Evolutionary conservation across 192 early-diverging fungal species (phyloP).

Genomic region (Entomortierella beljakovae): DNA sequence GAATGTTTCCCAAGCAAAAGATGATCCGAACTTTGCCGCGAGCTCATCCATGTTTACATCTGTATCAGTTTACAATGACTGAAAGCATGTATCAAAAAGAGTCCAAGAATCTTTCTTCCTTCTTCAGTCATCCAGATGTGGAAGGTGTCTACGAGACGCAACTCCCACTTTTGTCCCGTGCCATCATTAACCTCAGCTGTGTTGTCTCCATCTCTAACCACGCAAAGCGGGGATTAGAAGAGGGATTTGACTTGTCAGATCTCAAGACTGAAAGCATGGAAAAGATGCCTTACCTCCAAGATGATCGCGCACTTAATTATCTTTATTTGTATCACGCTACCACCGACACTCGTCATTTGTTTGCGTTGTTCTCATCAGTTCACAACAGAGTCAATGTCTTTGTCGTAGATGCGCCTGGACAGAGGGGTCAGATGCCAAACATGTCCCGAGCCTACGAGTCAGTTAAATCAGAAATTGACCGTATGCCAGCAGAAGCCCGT

Average conservation of each 20-base stretch:
- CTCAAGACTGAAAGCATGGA: slow-evolving; percentile 46
- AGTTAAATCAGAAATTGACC: slow-evolving; percentile 52
- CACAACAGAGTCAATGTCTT: slow-evolving; percentile 69
- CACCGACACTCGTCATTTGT: slow-evolving; percentile 71
- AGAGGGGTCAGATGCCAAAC: slow-evolving; percentile 44
- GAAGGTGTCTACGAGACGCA: slow-evolving; percentile 97
- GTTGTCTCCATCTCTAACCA: slow-evolving; percentile 52
- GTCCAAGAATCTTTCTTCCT: slow-evolving; percentile 75
- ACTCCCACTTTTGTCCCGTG: slow-evolving; percentile 82
- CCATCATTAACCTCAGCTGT: slow-evolving; percentile 83
- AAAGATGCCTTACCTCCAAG: slow-evolving; percentile 51
- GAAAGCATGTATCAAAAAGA: slow-evolving; percentile 83
- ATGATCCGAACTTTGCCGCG: slow-evolving; percentile 80
- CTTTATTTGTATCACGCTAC: slow-evolving; percentile 84
- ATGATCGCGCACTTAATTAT: slow-evolving; percentile 60
- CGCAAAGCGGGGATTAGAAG: slow-evolving; percentile 51
- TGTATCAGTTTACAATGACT: slow-evolving; percentile 87
- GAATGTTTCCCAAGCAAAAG: slow-evolving; percentile 44
- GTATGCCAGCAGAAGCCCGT: slow-evolving; percentile 32
- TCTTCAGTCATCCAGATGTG: slow-evolving; percentile 89
- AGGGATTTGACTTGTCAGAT: slow-evolving; percentile 60
- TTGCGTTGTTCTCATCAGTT: slow-evolving; percentile 77
- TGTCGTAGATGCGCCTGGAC: slow-evolving; percentile 74
- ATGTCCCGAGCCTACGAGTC: slow-evolving; percentile 70
- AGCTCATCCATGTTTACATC: slow-evolving; percentile 71